These are phyloP conservation scores for Puccinia polysora DNA, from an alignment of 1,284 basidiomycete genomes.

Conservation along the genomic window DNA sequence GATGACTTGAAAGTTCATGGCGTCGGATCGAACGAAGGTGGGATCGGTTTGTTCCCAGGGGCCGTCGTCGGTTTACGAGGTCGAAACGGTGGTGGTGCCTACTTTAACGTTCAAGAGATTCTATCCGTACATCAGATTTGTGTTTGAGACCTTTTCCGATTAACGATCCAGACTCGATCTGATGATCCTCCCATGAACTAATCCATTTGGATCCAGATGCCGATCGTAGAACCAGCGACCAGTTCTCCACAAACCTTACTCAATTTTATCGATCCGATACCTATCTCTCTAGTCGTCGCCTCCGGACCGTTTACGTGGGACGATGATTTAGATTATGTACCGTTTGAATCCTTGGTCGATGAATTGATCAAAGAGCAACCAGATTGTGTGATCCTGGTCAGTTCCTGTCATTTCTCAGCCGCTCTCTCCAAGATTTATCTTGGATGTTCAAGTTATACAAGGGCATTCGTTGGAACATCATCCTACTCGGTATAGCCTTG, in stretches of 20 bases:
- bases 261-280: constrained; percentile 53
- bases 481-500: too few relatives aligned
- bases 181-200: constrained; percentile 55
- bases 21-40: constrained; percentile 61
- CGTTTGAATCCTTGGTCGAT: constrained; percentile 63
- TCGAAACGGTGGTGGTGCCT: constrained; percentile 79
- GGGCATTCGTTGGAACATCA: too few relatives aligned
- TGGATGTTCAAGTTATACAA: too few relatives aligned
- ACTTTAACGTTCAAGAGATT: constrained; percentile 78
- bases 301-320: constrained; percentile 79
- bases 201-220: constrained; percentile 52
- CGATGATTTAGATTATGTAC: constrained; percentile 67
- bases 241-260: constrained; percentile 51
- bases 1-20: constrained; percentile 65
- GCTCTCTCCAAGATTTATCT: background rate
- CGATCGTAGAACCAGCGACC: constrained; percentile 53
- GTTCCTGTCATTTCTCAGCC: too few relatives aligned
- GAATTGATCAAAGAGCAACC: constrained; percentile 64
- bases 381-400: constrained; percentile 71
- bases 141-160: constrained; percentile 8
- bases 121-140: constrained; percentile 60
- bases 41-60: constrained; percentile 79
- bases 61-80: constrained; percentile 82
- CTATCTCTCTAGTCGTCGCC: constrained; percentile 66
- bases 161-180: constrained; percentile 47